phyloP scores from a whole-genome alignment of 495 filamentous ascomycete genomes.

The Penicilliopsis zonata region DNA sequence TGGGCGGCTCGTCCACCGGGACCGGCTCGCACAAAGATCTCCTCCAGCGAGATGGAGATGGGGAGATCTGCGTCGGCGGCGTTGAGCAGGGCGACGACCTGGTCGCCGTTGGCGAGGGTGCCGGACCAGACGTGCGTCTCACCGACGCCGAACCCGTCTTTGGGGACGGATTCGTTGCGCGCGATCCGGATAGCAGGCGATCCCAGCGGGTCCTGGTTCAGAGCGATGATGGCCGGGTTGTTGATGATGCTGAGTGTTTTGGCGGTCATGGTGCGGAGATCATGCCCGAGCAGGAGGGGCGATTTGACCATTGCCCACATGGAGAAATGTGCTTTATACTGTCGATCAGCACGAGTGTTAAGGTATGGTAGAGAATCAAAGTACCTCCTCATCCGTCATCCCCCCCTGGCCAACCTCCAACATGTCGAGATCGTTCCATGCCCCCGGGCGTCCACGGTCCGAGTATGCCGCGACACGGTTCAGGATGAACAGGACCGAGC shows the following conservation, averaged over 20 bases:
- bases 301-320: conserved; percentile 21
- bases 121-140: conserved; percentile 33
- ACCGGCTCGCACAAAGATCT: conserved; percentile 36
- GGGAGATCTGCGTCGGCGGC: conserved; percentile 17
- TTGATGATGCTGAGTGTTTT: conserved; percentile 14
- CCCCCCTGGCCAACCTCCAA: conserved; percentile 45
- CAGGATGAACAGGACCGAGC: conserved; percentile 35
- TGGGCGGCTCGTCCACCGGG: conserved; percentile 18
- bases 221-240: conserved; percentile 27
- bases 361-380: neutral
- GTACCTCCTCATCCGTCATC: conserved; percentile 26
- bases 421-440: conserved; percentile 39
- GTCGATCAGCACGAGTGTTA: too few relatives aligned
- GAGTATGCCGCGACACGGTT: conserved; percentile 26
- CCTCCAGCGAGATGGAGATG: conserved; percentile 34
- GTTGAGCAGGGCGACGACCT: conserved; percentile 34
- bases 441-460: conserved; percentile 4
- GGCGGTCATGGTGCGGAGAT: conserved; percentile 10
- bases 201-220: conserved; percentile 29
- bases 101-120: conserved; percentile 21
- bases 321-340: conserved; percentile 14
- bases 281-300: conserved; percentile 18
- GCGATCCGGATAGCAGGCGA: conserved; percentile 15
- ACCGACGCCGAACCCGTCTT: conserved; percentile 9
- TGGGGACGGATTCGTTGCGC: conserved; percentile 11